Evolutionary conservation across 495 filamentous ascomycete species (phyloP).

Genomic region (Entonaema liquescens): DNA sequence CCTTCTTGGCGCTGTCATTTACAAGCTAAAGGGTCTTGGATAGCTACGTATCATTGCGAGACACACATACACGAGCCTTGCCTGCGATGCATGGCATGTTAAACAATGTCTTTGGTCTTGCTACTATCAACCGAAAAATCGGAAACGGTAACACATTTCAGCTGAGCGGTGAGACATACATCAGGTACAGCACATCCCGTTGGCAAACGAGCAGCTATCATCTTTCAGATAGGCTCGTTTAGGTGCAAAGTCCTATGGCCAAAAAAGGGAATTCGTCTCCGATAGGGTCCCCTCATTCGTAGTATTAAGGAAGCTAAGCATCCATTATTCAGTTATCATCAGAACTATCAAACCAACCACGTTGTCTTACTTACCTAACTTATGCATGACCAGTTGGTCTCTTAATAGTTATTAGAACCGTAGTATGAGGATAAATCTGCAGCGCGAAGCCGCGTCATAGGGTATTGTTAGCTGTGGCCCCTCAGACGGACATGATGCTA

Average conservation of each 20-base stretch:
- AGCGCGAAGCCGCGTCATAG: not conserved
- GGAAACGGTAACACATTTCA: constrained; percentile 1
- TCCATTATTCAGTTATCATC: not conserved
- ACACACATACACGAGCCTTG: constrained; percentile 21
- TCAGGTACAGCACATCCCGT: constrained; percentile 18
- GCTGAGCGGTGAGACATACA: constrained; percentile 34
- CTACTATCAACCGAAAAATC: constrained; percentile 10
- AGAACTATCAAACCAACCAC: not conserved
- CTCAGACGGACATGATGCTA: not conserved
- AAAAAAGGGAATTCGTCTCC: not conserved
- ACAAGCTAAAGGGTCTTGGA: not conserved
- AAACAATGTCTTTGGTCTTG: constrained; percentile 35
- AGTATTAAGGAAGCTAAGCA: not conserved
- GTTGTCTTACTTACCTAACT: not conserved
- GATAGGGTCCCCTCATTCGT: not conserved
- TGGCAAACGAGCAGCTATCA: not conserved
- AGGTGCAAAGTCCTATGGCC: not conserved
- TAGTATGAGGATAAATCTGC: not conserved
- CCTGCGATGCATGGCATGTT: constrained; percentile 10
- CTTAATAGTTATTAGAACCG: not conserved
- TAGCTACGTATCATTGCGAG: not conserved
- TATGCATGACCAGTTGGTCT: not conserved
- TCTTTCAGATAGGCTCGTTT: not conserved
- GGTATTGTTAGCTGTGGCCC: not conserved
- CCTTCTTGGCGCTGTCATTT: not conserved